Conservation (phyloP, 345 rosid genomes). For the Microcos paniculata region DNA sequence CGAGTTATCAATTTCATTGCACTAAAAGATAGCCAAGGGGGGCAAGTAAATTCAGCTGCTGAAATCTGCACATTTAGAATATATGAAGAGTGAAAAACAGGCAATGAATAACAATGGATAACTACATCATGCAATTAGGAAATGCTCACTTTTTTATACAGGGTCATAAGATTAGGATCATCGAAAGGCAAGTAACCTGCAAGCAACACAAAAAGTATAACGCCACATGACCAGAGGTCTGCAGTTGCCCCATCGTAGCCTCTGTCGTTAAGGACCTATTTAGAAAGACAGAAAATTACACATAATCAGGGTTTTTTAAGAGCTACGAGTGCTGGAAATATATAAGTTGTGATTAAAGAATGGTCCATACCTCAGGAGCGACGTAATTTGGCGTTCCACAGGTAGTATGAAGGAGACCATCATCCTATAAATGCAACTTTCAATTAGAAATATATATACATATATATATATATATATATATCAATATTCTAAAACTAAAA, state of each 20-base stretch:
- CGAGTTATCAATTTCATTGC: conserved; percentile 86
- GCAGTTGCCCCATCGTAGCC: conserved; percentile 98
- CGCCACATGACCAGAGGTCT: conserved; percentile 98
- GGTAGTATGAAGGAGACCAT: conserved; percentile 95
- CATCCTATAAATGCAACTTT: conserved; percentile 53
- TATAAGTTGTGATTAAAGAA: conserved; percentile 10
- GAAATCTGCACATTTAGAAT: conserved; percentile 55
- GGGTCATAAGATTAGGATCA: conserved; percentile 93
- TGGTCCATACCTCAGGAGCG: conserved; percentile 83
- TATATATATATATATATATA: too few relatives aligned
- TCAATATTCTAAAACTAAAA: conserved; percentile 2
- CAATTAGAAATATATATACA: conserved; percentile 26
- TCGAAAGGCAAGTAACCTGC: conserved; percentile 99
- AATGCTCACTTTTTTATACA: conserved; percentile 90
- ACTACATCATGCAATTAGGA: conserved; percentile 11
- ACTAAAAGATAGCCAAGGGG: conserved; percentile 88
- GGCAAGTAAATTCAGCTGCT: conserved; percentile 89
- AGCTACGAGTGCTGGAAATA: background rate
- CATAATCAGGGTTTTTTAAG: background rate
- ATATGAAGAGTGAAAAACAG: conserved; percentile 18
- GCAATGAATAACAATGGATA: conserved; percentile 15
- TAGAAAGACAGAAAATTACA: conserved; percentile 5
- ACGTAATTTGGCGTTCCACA: conserved; percentile 99
- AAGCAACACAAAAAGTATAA: conserved; percentile 90
- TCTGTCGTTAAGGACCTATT: conserved; percentile 90